Conservation (phyloP, 805 yeast species). For the Millerozyma miso region DNA sequence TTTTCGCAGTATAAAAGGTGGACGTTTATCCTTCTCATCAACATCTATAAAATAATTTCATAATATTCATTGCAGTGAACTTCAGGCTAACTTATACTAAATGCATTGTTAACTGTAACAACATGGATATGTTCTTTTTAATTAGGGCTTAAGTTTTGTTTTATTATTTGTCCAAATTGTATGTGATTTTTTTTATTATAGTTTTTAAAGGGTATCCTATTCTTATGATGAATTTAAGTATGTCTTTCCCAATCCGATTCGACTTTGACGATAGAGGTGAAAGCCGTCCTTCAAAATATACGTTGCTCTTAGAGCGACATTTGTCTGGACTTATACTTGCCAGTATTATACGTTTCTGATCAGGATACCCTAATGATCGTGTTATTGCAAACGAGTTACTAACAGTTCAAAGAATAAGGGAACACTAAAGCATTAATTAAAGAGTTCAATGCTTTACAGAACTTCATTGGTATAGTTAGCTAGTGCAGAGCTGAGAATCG, state of each 20-base stretch:
- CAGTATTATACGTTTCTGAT: constrained; percentile 74
- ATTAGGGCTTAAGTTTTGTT: not conserved
- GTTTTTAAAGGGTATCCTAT: not conserved
- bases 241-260: constrained; percentile 86
- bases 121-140: not conserved
- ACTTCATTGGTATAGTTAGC: constrained; percentile 9
- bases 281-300: constrained; percentile 38
- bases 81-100: not conserved
- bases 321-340: constrained; percentile 74
- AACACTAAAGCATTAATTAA: constrained; percentile 25
- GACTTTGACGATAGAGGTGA: constrained; percentile 91
- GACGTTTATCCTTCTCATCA: not conserved
- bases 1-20: not conserved
- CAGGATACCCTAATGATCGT: constrained; percentile 16
- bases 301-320: constrained; percentile 37
- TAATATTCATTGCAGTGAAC: not conserved
- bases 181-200: not conserved
- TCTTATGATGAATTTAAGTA: constrained; percentile 45
- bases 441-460: constrained; percentile 7
- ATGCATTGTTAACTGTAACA: not conserved
- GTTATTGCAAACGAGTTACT: not conserved
- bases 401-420: constrained; percentile 7
- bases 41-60: not conserved
- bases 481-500: not conserved
- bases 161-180: not conserved